Evolutionary conservation across 2,329 filamentous ascomycete species (phyloP), one percentile per base, ranked within the genome.

Genomic region (Cladophialophora bantiana): DNA sequence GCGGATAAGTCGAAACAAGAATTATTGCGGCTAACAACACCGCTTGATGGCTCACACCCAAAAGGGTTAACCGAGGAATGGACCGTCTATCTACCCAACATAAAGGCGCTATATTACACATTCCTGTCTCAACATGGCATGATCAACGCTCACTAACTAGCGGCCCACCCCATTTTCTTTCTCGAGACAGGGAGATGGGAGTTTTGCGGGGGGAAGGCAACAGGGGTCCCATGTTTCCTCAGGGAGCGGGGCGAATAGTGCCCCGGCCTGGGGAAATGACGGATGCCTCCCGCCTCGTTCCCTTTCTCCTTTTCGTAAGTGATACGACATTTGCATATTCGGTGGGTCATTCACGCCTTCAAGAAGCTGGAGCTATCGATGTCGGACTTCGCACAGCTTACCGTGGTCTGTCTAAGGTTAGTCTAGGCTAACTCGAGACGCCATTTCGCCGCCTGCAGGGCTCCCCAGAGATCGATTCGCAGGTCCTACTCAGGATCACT

Each of bases 1-100:
- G 45, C 12, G 7, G 10, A 26, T 10, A 10, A 9, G 18, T 7
- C 10, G 40, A 31, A 4, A 26, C 18, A 9, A 9, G 10, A 12
- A 50, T 50, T 26, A 20, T 12, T 50, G 45, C 18, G 45, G 18
- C n/a, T 50, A 7, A 26, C 26, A 7, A 10, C 45, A 18, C 26
- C n/a, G 45, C 45, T 50, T 50, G 15, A 50, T 50, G 10, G 26
- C 18, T 31, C 18, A 50, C 2, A 50, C 26, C 45, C 18, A 50
- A 50, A 13, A 50, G 18, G 4, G 45, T 26, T 50, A 50, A 50
- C 45, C 45, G 45, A 50, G 45, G 45, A 42, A n/a, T 50, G 45
- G 18, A 9, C 20, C 7, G 3, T 4, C 3, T 50, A 50, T 50
- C 45, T 20, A 1, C 9, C n/a, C 18, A 4, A 50, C 18, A 26